Percentiles rank a stretch among this genome's conserved stretches.
Evolutionary conservation across 306 rosid species (phyloP).

Genomic region (Vicia sativa): DNA sequence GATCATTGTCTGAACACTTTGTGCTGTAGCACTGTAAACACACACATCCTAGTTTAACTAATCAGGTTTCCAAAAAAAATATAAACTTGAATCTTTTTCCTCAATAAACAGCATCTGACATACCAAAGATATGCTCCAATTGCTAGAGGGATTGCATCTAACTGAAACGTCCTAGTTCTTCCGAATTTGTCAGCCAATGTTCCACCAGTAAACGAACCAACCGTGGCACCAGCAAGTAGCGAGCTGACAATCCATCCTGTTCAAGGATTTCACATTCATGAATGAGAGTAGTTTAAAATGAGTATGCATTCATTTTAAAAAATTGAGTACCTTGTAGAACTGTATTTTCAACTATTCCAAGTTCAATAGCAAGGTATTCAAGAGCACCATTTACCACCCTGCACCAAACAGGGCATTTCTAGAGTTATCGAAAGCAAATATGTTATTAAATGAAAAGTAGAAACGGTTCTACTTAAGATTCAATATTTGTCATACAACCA

Average conservation of each 20-base stretch:
- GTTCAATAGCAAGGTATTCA: slow-evolving; percentile 91
- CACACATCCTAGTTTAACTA: slow-evolving; percentile 8
- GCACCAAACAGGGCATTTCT: slow-evolving; percentile 41
- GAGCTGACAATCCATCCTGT: slow-evolving; percentile 96
- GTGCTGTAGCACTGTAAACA: slow-evolving; percentile 82
- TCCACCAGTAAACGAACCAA: slow-evolving; percentile 96
- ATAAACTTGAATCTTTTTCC: slow-evolving; percentile 25
- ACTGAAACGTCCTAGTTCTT: slow-evolving; percentile 83
- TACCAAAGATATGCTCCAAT: slow-evolving; percentile 86
- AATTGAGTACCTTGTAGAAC: slow-evolving; percentile 67
- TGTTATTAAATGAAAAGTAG: slow-evolving; percentile 21
- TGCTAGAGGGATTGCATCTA: slow-evolving; percentile 83
- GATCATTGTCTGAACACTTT: slow-evolving; percentile 88
- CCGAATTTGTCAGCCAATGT: slow-evolving; percentile 96
- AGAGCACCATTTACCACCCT: slow-evolving; percentile 99
- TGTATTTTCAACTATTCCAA: slow-evolving; percentile 74
- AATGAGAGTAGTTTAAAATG: not conserved
- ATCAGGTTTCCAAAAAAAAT: slow-evolving; percentile 11
- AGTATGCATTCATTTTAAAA: not conserved
- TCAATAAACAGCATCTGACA: slow-evolving; percentile 33
- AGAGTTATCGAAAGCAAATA: slow-evolving; percentile 19
- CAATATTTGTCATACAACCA: too few species aligned
- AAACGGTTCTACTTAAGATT: slow-evolving; percentile 7
- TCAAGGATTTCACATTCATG: slow-evolving; percentile 42
- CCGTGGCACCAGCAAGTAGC: slow-evolving; percentile 86